Percentiles rank a stretch among this genome's conserved stretches.
phyloP scores from a whole-genome alignment of 164 flowering plant species.

The Magnolia officinalis region DNA sequence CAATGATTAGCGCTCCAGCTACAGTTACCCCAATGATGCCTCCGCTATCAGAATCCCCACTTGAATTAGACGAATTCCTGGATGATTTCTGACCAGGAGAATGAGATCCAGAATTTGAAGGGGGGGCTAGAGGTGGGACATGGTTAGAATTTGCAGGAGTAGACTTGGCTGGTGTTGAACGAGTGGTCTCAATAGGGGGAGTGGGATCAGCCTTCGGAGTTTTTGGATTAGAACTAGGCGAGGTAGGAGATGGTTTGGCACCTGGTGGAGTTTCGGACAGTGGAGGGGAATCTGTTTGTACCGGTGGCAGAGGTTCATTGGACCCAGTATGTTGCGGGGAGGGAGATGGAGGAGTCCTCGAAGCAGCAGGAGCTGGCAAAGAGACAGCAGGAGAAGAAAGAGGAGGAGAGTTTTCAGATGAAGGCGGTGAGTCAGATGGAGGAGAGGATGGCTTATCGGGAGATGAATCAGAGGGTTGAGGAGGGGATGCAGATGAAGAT shows the following conservation, averaged over 20 bases:
- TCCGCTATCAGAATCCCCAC: constrained; percentile 3
- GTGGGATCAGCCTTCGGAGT: not conserved
- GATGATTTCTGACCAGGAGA: not conserved
- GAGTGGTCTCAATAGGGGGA: constrained; percentile 10
- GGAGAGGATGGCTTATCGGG: constrained; percentile 1
- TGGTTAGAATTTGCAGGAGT: constrained; percentile 2
- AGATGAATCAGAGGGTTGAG: not conserved
- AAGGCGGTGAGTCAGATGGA: constrained; percentile 7
- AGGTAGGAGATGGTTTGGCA: constrained; percentile 4
- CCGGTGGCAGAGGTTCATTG: not conserved
- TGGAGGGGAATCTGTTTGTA: constrained; percentile 5
- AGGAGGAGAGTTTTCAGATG: not conserved
- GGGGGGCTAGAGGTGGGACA: constrained; percentile 10
- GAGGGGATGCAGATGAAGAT: not conserved
- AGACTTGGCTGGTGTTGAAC: constrained; percentile 4
- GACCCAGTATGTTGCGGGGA: constrained; percentile 3
- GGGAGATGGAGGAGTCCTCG: constrained; percentile 2
- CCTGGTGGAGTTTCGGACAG: not conserved
- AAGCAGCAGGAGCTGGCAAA: constrained; percentile 6
- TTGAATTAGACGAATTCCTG: constrained; percentile 7
- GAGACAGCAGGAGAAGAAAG: not conserved
- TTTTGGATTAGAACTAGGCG: constrained; percentile 4
- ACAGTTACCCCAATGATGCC: constrained; percentile 27
- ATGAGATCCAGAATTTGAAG: not conserved
- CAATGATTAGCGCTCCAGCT: constrained; percentile 32